Evolutionary conservation across 305 asterid species (phyloP).

Genomic region (Plantago rigida): DNA sequence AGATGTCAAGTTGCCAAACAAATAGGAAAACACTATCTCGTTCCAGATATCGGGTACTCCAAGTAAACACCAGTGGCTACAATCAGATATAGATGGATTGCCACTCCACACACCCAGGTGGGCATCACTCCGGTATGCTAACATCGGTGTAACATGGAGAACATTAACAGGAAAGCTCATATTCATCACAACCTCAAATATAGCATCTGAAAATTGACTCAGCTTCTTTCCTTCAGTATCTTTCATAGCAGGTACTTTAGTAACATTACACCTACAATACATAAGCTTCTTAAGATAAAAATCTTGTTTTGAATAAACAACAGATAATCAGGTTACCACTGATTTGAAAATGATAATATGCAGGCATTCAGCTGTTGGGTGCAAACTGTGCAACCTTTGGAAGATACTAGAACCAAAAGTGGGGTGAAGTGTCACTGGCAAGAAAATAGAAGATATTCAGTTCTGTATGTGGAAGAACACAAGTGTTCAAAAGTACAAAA

Average conservation of each 20-base stretch:
- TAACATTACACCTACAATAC: constrained; percentile 41
- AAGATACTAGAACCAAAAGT: no score
- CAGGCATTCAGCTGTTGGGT: no score
- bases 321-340: no score
- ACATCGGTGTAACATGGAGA: constrained; percentile 59
- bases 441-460: not conserved
- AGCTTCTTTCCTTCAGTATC: constrained; percentile 33
- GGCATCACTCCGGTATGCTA: constrained; percentile 66
- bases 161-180: constrained; percentile 58
- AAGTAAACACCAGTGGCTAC: constrained; percentile 86
- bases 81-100: constrained; percentile 55
- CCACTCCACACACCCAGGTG: constrained; percentile 73
- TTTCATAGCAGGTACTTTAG: constrained; percentile 48
- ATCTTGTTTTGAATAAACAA: no score
- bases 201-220: constrained; percentile 47
- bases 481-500: not conserved
- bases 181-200: constrained; percentile 41
- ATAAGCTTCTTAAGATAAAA: no score
- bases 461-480: constrained; percentile 1
- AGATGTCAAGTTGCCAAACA: constrained; percentile 26
- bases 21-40: constrained; percentile 44
- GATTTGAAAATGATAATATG: no score
- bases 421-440: no score
- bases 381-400: no score
- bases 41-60: constrained; percentile 74